These are phyloP conservation scores for Ascochyta koolunga DNA, from an alignment of 2,329 filamentous ascomycete genomes.

Conservation along the genomic window DNA sequence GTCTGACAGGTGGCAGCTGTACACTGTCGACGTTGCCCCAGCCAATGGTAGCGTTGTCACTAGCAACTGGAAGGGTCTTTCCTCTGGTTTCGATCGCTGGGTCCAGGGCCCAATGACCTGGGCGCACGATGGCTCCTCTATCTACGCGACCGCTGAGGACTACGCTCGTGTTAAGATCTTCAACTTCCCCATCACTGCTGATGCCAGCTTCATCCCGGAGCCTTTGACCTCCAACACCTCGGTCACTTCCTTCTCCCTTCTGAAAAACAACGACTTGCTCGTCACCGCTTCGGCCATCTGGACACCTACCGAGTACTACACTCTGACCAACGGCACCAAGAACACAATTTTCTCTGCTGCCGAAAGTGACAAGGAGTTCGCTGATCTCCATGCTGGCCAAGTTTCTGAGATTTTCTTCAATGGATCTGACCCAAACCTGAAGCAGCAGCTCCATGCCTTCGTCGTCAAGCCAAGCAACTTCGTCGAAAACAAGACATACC, in stretches of 20 bases:
- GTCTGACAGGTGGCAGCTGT: slow-evolving; percentile 70
- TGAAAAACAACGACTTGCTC: slow-evolving; percentile 62
- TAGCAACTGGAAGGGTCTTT: slow-evolving; percentile 41
- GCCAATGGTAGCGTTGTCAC: slow-evolving; percentile 26
- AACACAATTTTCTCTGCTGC: slow-evolving; percentile 62
- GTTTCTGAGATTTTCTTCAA: slow-evolving; percentile 74
- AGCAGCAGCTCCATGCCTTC: slow-evolving; percentile 70
- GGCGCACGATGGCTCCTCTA: slow-evolving; percentile 40
- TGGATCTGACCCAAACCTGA: slow-evolving; percentile 60
- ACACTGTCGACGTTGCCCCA: slow-evolving; percentile 38
- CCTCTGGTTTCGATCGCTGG: slow-evolving; percentile 40
- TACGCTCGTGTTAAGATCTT: slow-evolving; percentile 56
- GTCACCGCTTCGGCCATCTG: slow-evolving; percentile 41
- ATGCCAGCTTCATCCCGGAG: slow-evolving; percentile 51
- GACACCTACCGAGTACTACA: slow-evolving; percentile 44
- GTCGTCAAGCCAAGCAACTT: slow-evolving; percentile 70
- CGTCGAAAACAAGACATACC: slow-evolving; percentile 73
- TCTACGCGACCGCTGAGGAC: slow-evolving; percentile 44
- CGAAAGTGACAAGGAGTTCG: slow-evolving; percentile 67
- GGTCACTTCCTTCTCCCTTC: slow-evolving; percentile 56
- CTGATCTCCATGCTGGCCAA: slow-evolving; percentile 68
- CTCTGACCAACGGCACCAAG: slow-evolving; percentile 41
- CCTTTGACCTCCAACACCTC: slow-evolving; percentile 53
- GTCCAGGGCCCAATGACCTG: slow-evolving; percentile 37
- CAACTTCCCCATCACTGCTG: slow-evolving; percentile 66